Conservation (phyloP, 257 asterid species). For the Primulina tabacum region DNA sequence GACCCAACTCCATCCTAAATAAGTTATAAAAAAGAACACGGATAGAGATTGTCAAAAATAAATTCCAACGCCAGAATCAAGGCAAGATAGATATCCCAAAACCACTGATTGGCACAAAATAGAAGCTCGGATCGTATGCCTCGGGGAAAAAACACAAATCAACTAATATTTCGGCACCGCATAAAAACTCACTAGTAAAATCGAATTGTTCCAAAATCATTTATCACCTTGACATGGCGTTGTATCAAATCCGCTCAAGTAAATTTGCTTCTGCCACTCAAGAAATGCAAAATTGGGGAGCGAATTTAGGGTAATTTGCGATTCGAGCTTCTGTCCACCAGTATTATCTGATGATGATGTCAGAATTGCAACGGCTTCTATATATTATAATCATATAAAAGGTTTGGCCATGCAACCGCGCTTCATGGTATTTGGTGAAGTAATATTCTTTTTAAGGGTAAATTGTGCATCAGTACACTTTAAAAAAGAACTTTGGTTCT, state of each 20-base stretch:
- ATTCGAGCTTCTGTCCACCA: not conserved
- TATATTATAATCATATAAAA: no score
- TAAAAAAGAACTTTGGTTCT: no score
- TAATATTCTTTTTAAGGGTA: no score
- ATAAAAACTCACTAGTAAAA: not conserved
- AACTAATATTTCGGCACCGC: no score
- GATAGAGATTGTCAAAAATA: not conserved
- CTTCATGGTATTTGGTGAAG: no score
- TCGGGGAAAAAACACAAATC: not conserved
- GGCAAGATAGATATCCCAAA: not conserved
- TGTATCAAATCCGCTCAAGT: not conserved
- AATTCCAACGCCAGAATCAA: not conserved
- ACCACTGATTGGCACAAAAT: not conserved
- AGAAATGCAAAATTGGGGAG: not conserved
- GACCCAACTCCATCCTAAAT: not conserved
- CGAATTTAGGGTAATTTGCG: not conserved
- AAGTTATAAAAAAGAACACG: no score
- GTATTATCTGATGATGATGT: not conserved
- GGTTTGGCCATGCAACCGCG: no score
- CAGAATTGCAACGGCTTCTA: not conserved
- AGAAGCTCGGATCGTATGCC: not conserved
- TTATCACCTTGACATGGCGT: not conserved
- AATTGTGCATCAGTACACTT: no score
- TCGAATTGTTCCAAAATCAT: not conserved
- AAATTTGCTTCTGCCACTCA: not conserved